Base-by-base conservation (phyloP, 192 early-diverging fungal genomes). In the Chytriomyces sp. region DNA sequence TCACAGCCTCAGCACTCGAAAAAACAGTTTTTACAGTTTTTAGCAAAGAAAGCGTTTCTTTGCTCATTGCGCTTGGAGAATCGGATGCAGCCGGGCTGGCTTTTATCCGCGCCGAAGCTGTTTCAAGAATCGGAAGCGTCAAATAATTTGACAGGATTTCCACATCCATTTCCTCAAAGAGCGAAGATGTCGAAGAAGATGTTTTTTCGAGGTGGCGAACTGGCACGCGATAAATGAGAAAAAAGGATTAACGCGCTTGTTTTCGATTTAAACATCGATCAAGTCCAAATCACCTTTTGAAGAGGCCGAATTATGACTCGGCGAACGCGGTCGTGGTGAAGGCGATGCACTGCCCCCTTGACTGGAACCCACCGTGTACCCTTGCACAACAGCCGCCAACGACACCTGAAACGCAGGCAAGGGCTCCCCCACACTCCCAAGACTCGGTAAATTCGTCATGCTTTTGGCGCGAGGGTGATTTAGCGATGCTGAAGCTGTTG, bases 1-100 rank as follows among this genome's bases (percentile, higher is more conserved):
- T 80, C 44, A 87, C 64, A 28, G 83, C 80, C 7, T 85, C 80
- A 20, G 69, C 59, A 71, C 77, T 80, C 4, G 83, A 83, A 70
- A 85, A 87, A 9, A 83, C 78, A 2, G 72, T 79, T 26, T 72
- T 45, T 35, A 87, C 28, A 7, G 78, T 74, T 60, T 84, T 83
- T 16, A 84, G 63, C 18, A 87, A 73, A 8, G 62, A 24, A 13
- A 26, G 63, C 26, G 63, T 64, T 26, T 64, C 63, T 28, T 64
- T n/a, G 28, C 11, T 64, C 28, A 64, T 28, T 18, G 8, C 28
- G 63, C 63, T 26, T 13, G 16, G 11, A 50, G 45, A 26, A 23
- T 57, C 69, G 1, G 48, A 18, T 9, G 61, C 24, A 20, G 45
- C 44, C 5, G 11, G 44, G n/a, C 3, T n/a, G 1, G 13, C 53